These are phyloP conservation scores for Penicillium tannophilum DNA, from an alignment of 495 filamentous ascomycete species.

Conservation along the genomic window DNA sequence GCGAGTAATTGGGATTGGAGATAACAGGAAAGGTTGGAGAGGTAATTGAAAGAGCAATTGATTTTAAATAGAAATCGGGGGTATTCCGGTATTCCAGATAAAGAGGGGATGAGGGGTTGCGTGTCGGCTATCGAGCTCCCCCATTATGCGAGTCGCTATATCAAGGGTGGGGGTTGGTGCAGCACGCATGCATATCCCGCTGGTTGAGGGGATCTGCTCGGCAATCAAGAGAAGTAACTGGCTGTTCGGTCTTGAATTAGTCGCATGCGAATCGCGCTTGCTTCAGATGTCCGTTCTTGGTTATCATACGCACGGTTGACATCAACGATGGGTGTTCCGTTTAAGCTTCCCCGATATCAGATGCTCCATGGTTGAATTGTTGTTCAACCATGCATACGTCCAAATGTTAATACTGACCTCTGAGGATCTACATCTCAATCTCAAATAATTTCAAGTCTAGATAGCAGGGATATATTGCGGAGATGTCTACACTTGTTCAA, in stretches of 20 bases:
- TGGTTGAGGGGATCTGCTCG: background rate
- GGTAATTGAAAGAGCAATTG: background rate
- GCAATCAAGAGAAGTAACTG: background rate
- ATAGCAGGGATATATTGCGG: too few species aligned
- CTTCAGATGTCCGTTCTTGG: background rate
- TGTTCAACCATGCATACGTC: too few species aligned
- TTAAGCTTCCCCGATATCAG: too few species aligned
- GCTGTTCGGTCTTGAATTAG: background rate
- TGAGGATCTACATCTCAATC: too few species aligned
- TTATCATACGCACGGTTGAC: background rate
- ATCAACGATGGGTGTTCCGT: too few species aligned
- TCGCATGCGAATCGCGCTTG: background rate
- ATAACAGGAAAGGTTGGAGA: background rate
- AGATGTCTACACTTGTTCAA: too few species aligned
- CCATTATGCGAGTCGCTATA: conserved; percentile 7
- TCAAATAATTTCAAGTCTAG: too few species aligned
- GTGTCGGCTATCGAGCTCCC: conserved; percentile 6
- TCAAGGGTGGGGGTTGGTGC: conserved; percentile 12
- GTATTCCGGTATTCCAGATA: background rate
- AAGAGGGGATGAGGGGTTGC: conserved; percentile 5
- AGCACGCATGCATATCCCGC: conserved; percentile 37
- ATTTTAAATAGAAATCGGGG: background rate
- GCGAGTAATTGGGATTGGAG: background rate
- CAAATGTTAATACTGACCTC: too few species aligned
- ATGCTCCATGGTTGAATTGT: too few species aligned